These are phyloP conservation scores for Alopecurus myosuroides DNA, from an alignment of 176 grass and related monocot genomes.

Conservation along the genomic window DNA sequence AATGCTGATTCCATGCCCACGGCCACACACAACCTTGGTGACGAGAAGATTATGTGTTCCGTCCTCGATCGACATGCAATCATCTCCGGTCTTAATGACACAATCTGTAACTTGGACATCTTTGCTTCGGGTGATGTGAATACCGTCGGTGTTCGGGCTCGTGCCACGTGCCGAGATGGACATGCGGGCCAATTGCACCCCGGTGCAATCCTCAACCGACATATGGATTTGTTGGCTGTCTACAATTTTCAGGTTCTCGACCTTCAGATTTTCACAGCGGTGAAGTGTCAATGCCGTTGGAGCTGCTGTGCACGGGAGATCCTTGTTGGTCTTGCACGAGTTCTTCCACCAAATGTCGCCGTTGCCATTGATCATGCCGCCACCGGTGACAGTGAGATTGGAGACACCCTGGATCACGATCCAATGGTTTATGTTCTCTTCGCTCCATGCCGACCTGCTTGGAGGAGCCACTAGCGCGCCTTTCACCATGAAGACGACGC, in stretches of 20 bases:
- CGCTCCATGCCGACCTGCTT: conserved; percentile 32
- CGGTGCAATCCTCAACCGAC: background rate
- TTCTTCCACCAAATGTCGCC: conserved; percentile 61
- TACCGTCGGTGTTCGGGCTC: conserved; percentile 25
- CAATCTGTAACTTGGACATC: conserved; percentile 9
- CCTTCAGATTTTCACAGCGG: conserved; percentile 36
- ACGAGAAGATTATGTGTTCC: conserved; percentile 9
- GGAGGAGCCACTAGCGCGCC: conserved; percentile 58
- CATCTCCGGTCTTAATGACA: conserved; percentile 29
- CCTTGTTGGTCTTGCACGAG: conserved; percentile 41
- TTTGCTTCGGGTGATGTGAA: conserved; percentile 17
- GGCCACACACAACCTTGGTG: conserved; percentile 28
- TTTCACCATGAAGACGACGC: conserved; percentile 30
- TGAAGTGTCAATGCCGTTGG: conserved; percentile 37
- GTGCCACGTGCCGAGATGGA: conserved; percentile 11
- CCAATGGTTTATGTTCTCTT: conserved; percentile 24
- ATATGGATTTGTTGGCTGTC: conserved; percentile 39
- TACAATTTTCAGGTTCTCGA: background rate
- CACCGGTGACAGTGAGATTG: conserved; percentile 35
- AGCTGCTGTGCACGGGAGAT: background rate
- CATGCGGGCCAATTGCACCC: background rate
- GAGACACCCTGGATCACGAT: conserved; percentile 23
- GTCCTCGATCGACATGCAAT: conserved; percentile 35
- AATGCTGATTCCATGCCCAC: conserved; percentile 35
- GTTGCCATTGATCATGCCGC: conserved; percentile 56